Evolutionary conservation across 73 alveolate species (phyloP).

Genomic region (Paramecium biaurelia): DNA sequence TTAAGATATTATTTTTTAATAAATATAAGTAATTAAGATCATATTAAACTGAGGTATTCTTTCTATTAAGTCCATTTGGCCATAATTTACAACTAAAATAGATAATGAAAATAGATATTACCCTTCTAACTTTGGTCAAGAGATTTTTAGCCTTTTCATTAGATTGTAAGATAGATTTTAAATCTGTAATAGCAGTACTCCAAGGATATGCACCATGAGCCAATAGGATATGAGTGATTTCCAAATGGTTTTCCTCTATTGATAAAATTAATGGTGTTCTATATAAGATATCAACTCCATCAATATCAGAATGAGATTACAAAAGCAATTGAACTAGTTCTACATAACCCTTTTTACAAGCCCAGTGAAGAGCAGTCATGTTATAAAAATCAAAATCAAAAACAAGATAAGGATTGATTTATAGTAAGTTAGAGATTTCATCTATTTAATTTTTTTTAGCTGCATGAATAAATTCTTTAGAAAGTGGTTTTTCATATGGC

Average conservation of each 20-base stretch:
- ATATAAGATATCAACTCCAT: conserved; percentile 25
- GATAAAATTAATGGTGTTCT: conserved; percentile 42
- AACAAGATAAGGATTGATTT: not conserved
- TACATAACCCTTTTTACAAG: conserved; percentile 38
- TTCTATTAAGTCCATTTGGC: conserved; percentile 9
- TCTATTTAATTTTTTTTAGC: conserved; percentile 20
- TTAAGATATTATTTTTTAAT: not conserved
- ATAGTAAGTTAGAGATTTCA: not conserved
- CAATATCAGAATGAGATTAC: conserved; percentile 16
- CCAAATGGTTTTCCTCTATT: not conserved
- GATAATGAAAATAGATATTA: not conserved
- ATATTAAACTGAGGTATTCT: not conserved
- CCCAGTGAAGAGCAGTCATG: conserved; percentile 50
- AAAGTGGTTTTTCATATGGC: conserved; percentile 30
- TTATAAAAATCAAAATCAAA: conserved; percentile 47
- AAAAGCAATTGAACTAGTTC: not conserved
- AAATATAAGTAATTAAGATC: not conserved
- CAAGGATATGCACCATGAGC: conserved; percentile 43
- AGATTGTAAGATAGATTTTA: not conserved
- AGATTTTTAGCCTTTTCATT: conserved; percentile 32
- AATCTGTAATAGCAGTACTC: conserved; percentile 42
- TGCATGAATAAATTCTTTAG: conserved; percentile 32
- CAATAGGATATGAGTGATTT: conserved; percentile 14
- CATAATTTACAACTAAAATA: not conserved
- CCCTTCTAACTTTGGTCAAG: conserved; percentile 37